Percentiles rank a stretch among this genome's conserved stretches.
Evolutionary conservation across 306 rosid genomes (phyloP).

Genomic region (Vigna unguiculata): DNA sequence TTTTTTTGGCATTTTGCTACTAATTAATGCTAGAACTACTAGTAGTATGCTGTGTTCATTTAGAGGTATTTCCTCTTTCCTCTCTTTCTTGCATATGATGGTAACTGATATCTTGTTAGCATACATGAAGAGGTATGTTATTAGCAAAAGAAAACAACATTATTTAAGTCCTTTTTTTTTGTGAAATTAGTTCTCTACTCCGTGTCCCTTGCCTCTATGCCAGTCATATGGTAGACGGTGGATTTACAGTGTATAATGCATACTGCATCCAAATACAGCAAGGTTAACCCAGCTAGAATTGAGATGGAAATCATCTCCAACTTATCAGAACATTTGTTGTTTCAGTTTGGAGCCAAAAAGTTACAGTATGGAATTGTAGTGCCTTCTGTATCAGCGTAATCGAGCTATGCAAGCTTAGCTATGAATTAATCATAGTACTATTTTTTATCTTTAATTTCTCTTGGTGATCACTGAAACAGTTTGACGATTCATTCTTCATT

Average conservation of each 20-base stretch:
- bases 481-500: slow-evolving; percentile 5
- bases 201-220: neutral
- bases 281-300: neutral
- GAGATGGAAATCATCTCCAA: slow-evolving; percentile 6
- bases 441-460: neutral
- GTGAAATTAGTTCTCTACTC: slow-evolving; percentile 1
- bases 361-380: neutral
- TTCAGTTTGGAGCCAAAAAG: neutral
- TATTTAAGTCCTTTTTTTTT: neutral
- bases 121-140: neutral
- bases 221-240: neutral
- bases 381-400: neutral
- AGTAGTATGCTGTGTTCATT: slow-evolving; percentile 21
- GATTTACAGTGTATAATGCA: neutral
- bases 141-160: slow-evolving; percentile 5
- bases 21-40: slow-evolving; percentile 14
- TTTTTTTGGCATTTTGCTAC: neutral
- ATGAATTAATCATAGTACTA: neutral
- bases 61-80: neutral
- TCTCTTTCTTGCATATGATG: neutral
- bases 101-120: slow-evolving; percentile 23
- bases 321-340: neutral
- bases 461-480: neutral
- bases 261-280: neutral
- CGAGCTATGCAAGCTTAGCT: neutral